These are phyloP conservation scores for Suillus fuscotomentosus DNA, from an alignment of 768 basidiomycete genomes.

Conservation along the genomic window DNA sequence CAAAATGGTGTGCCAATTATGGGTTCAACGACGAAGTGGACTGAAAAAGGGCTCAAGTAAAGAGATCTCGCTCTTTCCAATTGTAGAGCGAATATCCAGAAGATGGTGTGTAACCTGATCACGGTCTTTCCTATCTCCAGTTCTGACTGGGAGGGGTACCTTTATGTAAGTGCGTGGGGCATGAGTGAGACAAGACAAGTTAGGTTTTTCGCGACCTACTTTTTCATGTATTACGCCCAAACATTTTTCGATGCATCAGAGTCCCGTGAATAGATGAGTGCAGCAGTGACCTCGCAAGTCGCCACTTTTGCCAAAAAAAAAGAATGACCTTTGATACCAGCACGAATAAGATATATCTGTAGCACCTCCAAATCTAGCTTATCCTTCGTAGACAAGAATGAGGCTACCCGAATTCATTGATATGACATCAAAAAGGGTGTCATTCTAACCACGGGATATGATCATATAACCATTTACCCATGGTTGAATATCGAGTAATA, in stretches of 20 bases:
- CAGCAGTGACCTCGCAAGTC: neutral
- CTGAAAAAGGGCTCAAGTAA: neutral
- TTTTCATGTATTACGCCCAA: neutral
- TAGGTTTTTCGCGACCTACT: neutral
- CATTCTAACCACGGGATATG: neutral
- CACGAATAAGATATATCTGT: neutral
- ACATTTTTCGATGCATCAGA: neutral
- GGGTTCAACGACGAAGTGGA: neutral
- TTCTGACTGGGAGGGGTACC: neutral
- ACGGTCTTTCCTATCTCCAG: neutral
- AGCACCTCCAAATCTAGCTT: neutral
- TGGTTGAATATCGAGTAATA: neutral
- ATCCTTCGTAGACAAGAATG: neutral
- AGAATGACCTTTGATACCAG: neutral
- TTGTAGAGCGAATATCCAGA: too few relatives aligned
- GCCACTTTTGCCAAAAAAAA: neutral
- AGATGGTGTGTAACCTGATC: neutral
- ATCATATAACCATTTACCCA: neutral
- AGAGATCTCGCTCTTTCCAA: conserved; percentile 1
- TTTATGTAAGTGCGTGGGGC: neutral
- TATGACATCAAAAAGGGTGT: neutral
- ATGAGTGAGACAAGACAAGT: neutral
- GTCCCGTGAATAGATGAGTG: neutral
- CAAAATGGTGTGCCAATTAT: neutral
- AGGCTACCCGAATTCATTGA: neutral